Base-by-base conservation (phyloP, 352 stramenopile species). In the Ochromonadaceae sp. region DNA sequence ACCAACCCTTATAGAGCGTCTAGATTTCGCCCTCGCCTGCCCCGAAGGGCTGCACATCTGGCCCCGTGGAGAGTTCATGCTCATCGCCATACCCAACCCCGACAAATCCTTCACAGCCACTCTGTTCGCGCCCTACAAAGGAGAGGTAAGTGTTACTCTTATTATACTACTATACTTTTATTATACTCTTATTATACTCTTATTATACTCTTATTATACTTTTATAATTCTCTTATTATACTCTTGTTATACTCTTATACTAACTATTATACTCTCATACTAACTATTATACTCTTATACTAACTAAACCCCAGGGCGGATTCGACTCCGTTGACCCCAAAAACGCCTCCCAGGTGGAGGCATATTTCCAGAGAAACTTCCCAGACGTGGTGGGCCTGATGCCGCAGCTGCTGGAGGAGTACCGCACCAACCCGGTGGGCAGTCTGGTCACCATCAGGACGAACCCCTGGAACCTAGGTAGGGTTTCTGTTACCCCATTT, bases 11-110 rank as follows among this genome's bases (percentile, higher is more conserved):
- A n/a, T n/a, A n/a, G n/a, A n/a, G n/a, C n/a, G n/a, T n/a, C n/a
- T n/a, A n/a, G n/a, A n/a, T n/a, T n/a, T n/a, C n/a, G n/a, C n/a
- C n/a, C n/a, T n/a, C n/a, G n/a, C n/a, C n/a, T n/a, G n/a, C n/a
- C n/a, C n/a, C n/a, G 30, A 77, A 14, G 65, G 59, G 17, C 41
- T 78, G 31, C 73, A 77, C 52, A 78, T 78, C 34, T 78, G 72
- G 72, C 72, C 72, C 5, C 55, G 69, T 2, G 66, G 70, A 25
- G 58, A 74, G 14, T 74, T 74, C 25, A 78, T 78, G 71, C 49
- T 78, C 26, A 78, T 78, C 17, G 72, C 71, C 0, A 63, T 78
- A 17, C 68, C 72, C 10, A 78, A 78, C 42, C 38, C 43, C 0
- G 71, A 78, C 41, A 25, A 40, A 0, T 74, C 68, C 15, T 78